phyloP scores from a whole-genome alignment of 1,284 basidiomycete species.

The Rhizoctonia solani region DNA sequence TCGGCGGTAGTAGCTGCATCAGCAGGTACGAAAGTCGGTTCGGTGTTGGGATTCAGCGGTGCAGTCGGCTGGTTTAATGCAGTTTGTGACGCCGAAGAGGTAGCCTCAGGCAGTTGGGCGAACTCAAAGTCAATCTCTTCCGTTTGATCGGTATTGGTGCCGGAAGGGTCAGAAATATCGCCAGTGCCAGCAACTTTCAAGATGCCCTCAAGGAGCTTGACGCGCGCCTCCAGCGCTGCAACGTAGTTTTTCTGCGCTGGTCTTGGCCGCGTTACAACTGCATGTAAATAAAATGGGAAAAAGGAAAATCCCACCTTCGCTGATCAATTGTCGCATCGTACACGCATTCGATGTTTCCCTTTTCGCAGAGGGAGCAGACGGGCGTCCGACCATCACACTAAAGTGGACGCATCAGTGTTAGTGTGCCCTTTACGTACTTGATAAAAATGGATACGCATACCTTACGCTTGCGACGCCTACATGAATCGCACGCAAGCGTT shows the following conservation, averaged over 20 bases:
- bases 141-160: background rate
- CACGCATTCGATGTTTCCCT: slow-evolving; percentile 4
- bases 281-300: background rate
- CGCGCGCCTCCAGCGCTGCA: slow-evolving; percentile 27
- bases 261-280: background rate
- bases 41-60: background rate
- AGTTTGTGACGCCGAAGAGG: too few relatives aligned
- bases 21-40: background rate
- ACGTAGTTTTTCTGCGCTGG: slow-evolving; percentile 31
- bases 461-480: slow-evolving; percentile 20
- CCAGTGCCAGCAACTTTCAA: slow-evolving; percentile 6
- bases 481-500: slow-evolving; percentile 16
- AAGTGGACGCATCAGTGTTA: background rate
- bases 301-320: slow-evolving; percentile 9
- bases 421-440: background rate
- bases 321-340: slow-evolving; percentile 24
- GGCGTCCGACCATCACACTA: slow-evolving; percentile 25
- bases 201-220: slow-evolving; percentile 2
- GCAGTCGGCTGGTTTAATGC: too few relatives aligned
- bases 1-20: background rate
- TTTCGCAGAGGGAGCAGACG: slow-evolving; percentile 27
- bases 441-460: background rate
- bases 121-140: background rate
- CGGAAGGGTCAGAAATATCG: background rate
- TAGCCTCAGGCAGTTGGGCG: too few relatives aligned